These are phyloP conservation scores for Saccharomycopsis olivae DNA, from an alignment of 805 yeast genomes.

Conservation along the genomic window DNA sequence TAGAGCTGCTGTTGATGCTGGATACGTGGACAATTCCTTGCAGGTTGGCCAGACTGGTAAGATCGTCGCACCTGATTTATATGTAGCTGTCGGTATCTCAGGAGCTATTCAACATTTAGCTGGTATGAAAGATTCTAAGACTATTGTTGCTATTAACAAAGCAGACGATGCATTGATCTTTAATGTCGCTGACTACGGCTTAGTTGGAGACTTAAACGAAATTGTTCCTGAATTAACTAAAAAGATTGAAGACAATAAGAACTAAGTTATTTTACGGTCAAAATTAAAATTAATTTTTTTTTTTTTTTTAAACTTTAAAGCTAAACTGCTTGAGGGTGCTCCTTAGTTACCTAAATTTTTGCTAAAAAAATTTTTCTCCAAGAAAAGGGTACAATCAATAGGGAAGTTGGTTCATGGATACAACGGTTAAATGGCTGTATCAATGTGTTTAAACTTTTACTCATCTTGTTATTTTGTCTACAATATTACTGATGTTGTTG, in stretches of 20 bases:
- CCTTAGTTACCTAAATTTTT: not conserved
- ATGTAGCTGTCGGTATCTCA: constrained; percentile 86
- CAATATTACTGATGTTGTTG: too few relatives aligned
- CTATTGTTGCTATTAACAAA: constrained; percentile 88
- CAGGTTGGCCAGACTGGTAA: constrained; percentile 99
- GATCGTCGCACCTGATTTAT: constrained; percentile 92
- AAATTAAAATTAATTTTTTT: too few relatives aligned
- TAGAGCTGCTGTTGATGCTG: constrained; percentile 96
- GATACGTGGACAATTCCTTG: constrained; percentile 88
- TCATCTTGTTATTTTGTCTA: too few relatives aligned
- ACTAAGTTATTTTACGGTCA: too few relatives aligned
- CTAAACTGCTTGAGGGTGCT: too few relatives aligned
- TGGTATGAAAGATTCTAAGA: constrained; percentile 95
- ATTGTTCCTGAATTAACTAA: constrained; percentile 84
- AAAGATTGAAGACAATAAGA: constrained; percentile 27
- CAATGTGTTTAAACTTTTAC: too few relatives aligned
- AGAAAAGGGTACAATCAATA: too few relatives aligned
- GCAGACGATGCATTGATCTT: constrained; percentile 93
- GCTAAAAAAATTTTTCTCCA: not conserved
- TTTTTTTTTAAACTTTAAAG: too few relatives aligned
- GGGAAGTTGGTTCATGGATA: too few relatives aligned
- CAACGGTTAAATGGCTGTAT: too few relatives aligned
- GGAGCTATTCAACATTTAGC: constrained; percentile 99
- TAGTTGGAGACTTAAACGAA: constrained; percentile 82
- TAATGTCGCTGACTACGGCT: constrained; percentile 79